Base-by-base conservation (phyloP, 1,139 yeast genomes). In the Cylindricascospora bacillispora region DNA sequence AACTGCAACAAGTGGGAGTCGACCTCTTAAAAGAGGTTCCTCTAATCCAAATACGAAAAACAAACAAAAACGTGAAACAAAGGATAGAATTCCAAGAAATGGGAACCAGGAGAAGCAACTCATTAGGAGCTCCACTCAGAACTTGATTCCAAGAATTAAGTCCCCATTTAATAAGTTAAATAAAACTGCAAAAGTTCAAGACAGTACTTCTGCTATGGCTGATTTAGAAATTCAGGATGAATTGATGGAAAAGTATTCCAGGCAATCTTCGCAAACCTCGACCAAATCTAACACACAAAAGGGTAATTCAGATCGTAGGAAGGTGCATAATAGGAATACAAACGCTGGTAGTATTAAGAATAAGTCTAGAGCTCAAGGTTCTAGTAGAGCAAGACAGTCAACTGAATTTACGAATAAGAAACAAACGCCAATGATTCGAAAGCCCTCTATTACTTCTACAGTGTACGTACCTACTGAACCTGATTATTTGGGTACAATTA, bases 351-450 rank as follows among this genome's bases (percentile, higher is more conserved):
- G 15, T 6, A 33, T 32, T 13, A 25, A 33, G 16, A 32, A 31
- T 5, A 10, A 18, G 9, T 18, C 21, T 18, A 18, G 21, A 10
- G 7, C 21, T 7, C 7, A 18, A 18, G 7, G 9, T 7, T 18
- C 10, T 7, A 7, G 9, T 7, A 18, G 10, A 10, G 9, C 9
- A 7, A 7, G 21, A 7, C 7, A 10, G 7, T 7, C 21, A 7
- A 7, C 10, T 7, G 10, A 7, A 7, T 34, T 37, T 13, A 41
- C 54, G 3, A 28, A 28, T 12, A 27, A 45, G 15, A 36, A 37
- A 6, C 32, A 36, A 22, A 37, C 40, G 10, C 30, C 38, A 4
- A 18, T 7, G 7, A 18, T 10, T 7, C 21, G 10, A 18, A 18
- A 18, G 10, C 21, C 21, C 10, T 7, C 10, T 18, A 7, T 10